Conservation (phyloP, 1,284 basidiomycete species). For the Neonothopanus nambi region DNA sequence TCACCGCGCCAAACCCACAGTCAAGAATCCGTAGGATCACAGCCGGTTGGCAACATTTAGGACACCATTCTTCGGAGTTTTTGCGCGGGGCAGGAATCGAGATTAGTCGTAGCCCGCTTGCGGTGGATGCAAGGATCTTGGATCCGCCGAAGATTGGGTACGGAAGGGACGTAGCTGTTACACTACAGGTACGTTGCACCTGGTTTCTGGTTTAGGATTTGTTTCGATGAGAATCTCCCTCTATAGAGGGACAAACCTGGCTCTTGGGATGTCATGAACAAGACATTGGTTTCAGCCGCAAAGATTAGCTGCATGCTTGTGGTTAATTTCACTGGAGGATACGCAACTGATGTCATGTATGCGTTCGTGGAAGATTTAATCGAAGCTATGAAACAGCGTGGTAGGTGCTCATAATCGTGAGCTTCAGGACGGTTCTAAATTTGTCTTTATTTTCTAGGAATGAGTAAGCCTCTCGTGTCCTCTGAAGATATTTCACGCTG, state of each 20-base stretch:
- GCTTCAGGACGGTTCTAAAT: slow-evolving; percentile 1
- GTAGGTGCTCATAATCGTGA: slow-evolving; percentile 21
- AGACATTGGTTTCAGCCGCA: slow-evolving; percentile 30
- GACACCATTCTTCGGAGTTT: slow-evolving; percentile 32
- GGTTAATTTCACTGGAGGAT: slow-evolving; percentile 28
- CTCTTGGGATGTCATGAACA: slow-evolving; percentile 38
- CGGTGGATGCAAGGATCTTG: slow-evolving; percentile 31
- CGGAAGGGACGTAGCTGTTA: not conserved
- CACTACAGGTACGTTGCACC: not conserved
- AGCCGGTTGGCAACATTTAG: slow-evolving; percentile 29
- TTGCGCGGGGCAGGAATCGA: slow-evolving; percentile 30
- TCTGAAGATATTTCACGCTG: not conserved
- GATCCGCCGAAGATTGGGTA: slow-evolving; percentile 30
- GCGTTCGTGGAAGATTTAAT: slow-evolving; percentile 27
- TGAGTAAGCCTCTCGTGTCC: not conserved
- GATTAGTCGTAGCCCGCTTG: slow-evolving; percentile 24
- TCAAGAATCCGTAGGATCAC: slow-evolving; percentile 24
- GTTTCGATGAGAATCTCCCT: not conserved
- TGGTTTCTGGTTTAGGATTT: not conserved
- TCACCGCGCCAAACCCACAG: slow-evolving; percentile 27
- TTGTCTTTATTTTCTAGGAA: slow-evolving; percentile 1
- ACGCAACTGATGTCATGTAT: slow-evolving; percentile 12
- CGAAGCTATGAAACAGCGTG: slow-evolving; percentile 27
- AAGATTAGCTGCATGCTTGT: slow-evolving; percentile 30
- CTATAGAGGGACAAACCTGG: slow-evolving; percentile 23